Evolutionary conservation across 139 green algal species (phyloP).

Genomic region (Chlorella sp.): DNA sequence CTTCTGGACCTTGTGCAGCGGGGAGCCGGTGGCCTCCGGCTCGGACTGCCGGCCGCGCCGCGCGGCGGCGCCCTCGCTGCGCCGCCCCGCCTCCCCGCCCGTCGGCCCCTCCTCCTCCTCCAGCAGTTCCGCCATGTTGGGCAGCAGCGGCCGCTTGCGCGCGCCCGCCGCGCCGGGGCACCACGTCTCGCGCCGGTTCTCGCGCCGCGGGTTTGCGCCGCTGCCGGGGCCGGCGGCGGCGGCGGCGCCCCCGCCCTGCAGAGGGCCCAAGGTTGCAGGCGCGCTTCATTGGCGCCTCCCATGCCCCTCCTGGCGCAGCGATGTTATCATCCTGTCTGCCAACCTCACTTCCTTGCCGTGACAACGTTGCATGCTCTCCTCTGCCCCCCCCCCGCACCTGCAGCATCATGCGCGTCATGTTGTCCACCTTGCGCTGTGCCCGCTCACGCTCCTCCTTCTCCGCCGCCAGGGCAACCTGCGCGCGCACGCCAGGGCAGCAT

Average conservation of each 20-base stretch:
- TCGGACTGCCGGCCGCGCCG: slow-evolving; percentile 2
- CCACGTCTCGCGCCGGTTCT: slow-evolving; percentile 58
- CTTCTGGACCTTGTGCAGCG: slow-evolving; percentile 21
- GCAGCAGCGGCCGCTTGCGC: slow-evolving; percentile 37
- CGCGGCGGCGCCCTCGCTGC: slow-evolving; percentile 24
- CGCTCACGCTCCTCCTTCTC: slow-evolving; percentile 79
- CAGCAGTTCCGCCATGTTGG: slow-evolving; percentile 26
- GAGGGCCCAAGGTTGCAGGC: no score
- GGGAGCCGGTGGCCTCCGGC: not conserved
- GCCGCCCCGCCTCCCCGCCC: not conserved
- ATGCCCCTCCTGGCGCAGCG: no score
- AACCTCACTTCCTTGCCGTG: no score
- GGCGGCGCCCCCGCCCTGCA: no score
- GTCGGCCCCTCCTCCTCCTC: slow-evolving; percentile 15
- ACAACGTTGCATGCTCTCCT: no score
- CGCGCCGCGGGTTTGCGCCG: slow-evolving; percentile 18
- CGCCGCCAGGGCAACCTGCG: slow-evolving; percentile 69
- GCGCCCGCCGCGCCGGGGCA: slow-evolving; percentile 35
- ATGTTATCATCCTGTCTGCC: no score
- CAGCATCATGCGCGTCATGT: slow-evolving; percentile 56
- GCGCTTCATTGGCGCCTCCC: no score
- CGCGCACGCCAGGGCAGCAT: no score
- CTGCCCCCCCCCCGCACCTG: no score
- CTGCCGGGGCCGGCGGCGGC: slow-evolving; percentile 2
- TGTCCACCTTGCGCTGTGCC: slow-evolving; percentile 70